A percentile compares a stretch with the other conserved stretches of the same genome.
These are phyloP conservation scores for Pseudogymnoascus sp. DNA, from an alignment of 2,329 filamentous ascomycete genomes.

Conservation along the genomic window DNA sequence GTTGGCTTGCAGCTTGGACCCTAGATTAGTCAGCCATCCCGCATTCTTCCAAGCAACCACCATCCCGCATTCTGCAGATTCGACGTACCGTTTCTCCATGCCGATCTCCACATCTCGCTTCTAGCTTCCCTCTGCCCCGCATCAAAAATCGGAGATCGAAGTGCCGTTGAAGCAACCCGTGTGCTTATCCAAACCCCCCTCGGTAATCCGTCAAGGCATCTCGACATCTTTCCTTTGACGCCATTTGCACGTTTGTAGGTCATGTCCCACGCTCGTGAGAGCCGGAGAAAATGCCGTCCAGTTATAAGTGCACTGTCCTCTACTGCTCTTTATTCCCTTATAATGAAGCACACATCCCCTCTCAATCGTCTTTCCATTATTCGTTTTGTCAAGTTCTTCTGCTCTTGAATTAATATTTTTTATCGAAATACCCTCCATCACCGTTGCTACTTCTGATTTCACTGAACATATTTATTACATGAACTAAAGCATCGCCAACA, in stretches of 20 bases:
- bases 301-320: not conserved
- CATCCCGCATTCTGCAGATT: not conserved
- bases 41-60: not conserved
- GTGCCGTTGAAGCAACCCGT: not conserved
- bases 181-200: not conserved
- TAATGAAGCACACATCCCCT: not conserved
- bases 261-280: not conserved
- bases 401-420: not conserved
- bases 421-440: not conserved
- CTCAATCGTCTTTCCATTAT: not conserved
- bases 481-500: slow-evolving; percentile 18
- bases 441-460: not conserved
- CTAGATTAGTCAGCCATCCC: not conserved
- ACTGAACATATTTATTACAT: not conserved
- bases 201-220: slow-evolving; percentile 4
- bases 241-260: not conserved
- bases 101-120: not conserved
- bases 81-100: not conserved
- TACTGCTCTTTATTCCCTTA: not conserved
- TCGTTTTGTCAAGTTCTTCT: not conserved
- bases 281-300: slow-evolving; percentile 1
- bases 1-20: not conserved
- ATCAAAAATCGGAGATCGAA: not conserved
- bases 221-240: not conserved
- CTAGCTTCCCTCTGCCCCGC: not conserved